Evolutionary conservation across 257 asterid species (phyloP).

Genomic region (Przewalskia tangutica): DNA sequence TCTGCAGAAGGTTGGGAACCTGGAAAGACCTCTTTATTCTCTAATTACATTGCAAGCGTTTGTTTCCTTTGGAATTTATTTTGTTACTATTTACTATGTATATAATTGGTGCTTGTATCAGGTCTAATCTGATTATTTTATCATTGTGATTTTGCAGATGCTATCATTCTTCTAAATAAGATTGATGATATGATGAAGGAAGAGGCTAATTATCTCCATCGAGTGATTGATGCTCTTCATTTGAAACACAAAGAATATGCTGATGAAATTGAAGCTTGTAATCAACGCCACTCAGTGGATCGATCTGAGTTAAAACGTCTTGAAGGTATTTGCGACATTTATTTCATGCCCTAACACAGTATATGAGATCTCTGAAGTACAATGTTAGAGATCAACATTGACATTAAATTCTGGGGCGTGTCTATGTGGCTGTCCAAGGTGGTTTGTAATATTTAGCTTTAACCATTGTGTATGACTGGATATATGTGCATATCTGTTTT

Average conservation of each 20-base stretch:
- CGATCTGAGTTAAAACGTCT: conserved; percentile 65
- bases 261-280: conserved; percentile 56
- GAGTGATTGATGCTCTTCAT: conserved; percentile 55
- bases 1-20: conserved; percentile 61
- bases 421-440: background rate
- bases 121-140: background rate
- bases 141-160: conserved; percentile 35
- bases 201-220: conserved; percentile 48
- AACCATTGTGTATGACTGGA: conserved; percentile 5
- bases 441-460: background rate
- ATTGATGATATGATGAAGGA: conserved; percentile 65
- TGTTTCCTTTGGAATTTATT: background rate
- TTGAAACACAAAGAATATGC: conserved; percentile 62
- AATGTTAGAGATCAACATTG: background rate
- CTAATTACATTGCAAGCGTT: background rate
- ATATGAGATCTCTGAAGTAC: background rate
- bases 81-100: background rate
- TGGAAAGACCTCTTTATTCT: conserved; percentile 9
- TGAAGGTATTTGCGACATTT: conserved; percentile 40
- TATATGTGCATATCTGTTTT: conserved; percentile 10
- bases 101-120: background rate
- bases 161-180: conserved; percentile 36
- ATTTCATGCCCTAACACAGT: background rate
- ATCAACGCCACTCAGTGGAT: conserved; percentile 47
- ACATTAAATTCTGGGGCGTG: background rate